Conservation (phyloP, 2,329 filamentous ascomycete genomes). For the Neonectria faginata region DNA sequence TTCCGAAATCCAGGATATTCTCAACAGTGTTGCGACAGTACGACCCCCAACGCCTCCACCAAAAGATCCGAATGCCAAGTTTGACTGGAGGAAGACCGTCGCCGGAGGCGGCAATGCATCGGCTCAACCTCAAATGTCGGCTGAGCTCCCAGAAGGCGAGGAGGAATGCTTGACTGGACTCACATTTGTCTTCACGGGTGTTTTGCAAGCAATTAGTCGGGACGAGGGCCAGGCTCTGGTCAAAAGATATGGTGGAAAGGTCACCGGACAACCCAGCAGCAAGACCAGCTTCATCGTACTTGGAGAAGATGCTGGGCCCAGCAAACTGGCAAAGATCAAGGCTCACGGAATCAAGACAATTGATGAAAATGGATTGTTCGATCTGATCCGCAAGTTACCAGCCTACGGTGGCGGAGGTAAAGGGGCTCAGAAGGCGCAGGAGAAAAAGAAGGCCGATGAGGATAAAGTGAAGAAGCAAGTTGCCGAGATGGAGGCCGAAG, state of each 20-base stretch:
- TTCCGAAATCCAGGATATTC: slow-evolving; percentile 80
- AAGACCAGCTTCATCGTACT: slow-evolving; percentile 96
- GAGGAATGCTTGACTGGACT: slow-evolving; percentile 92
- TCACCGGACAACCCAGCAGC: slow-evolving; percentile 84
- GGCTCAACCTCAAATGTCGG: slow-evolving; percentile 69
- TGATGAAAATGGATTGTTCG: slow-evolving; percentile 91
- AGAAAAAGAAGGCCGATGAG: slow-evolving; percentile 87
- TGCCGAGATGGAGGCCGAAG: slow-evolving; percentile 86
- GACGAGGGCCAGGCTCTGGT: slow-evolving; percentile 88
- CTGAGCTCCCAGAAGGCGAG: slow-evolving; percentile 82
- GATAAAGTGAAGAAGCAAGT: slow-evolving; percentile 84
- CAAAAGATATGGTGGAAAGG: slow-evolving; percentile 94
- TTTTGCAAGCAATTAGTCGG: slow-evolving; percentile 82
- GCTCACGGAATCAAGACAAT: slow-evolving; percentile 88
- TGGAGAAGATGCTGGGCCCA: slow-evolving; percentile 90
- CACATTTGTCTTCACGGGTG: slow-evolving; percentile 94
- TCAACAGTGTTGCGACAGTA: slow-evolving; percentile 87
- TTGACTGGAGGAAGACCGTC: slow-evolving; percentile 77
- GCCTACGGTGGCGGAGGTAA: slow-evolving; percentile 89
- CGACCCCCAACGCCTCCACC: slow-evolving; percentile 85
- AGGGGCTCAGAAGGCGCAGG: slow-evolving; percentile 84
- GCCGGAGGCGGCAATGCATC: slow-evolving; percentile 70
- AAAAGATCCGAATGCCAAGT: slow-evolving; percentile 77
- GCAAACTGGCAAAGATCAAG: slow-evolving; percentile 88
- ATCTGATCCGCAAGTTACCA: slow-evolving; percentile 83